Conservation (phyloP, 345 rosid species). For the Chamaenerion angustifolium region DNA sequence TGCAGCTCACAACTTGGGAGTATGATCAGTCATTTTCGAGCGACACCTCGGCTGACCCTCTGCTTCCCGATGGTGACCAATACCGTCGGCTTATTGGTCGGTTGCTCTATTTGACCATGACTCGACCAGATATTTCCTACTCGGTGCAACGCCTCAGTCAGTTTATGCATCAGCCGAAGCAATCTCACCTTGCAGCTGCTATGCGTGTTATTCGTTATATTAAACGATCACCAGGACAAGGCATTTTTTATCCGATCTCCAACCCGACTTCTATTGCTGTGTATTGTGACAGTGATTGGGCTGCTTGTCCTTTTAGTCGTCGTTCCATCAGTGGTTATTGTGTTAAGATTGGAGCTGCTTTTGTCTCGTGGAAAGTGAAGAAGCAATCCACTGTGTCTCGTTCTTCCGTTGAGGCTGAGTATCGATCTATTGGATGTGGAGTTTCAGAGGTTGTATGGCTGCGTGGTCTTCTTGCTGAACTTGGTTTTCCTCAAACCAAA, state of each 20-base stretch:
- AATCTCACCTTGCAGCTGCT: background rate
- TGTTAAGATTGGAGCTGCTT: background rate
- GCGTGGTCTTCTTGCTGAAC: background rate
- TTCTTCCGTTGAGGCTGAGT: background rate
- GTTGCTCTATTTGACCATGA: background rate
- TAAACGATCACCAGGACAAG: background rate
- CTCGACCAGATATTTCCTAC: background rate
- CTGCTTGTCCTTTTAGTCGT: background rate
- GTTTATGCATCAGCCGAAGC: background rate
- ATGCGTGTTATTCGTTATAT: background rate
- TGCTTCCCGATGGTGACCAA: fast-evolving
- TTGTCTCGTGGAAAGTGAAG: background rate
- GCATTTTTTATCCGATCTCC: background rate
- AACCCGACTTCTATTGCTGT: fast-evolving
- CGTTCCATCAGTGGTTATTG: background rate
- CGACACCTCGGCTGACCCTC: fast-evolving
- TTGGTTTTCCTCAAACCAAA: background rate
- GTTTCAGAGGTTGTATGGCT: background rate
- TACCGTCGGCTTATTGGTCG: background rate
- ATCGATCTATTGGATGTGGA: background rate
- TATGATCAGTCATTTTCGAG: background rate
- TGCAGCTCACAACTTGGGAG: too few species aligned
- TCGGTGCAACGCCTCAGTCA: background rate
- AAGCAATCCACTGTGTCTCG: background rate
- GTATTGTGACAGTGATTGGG: background rate